Evolutionary conservation across 2,329 filamentous ascomycete genomes (phyloP), one percentile per base, ranked within the genome.

Genomic region (Zalaria obscura): DNA sequence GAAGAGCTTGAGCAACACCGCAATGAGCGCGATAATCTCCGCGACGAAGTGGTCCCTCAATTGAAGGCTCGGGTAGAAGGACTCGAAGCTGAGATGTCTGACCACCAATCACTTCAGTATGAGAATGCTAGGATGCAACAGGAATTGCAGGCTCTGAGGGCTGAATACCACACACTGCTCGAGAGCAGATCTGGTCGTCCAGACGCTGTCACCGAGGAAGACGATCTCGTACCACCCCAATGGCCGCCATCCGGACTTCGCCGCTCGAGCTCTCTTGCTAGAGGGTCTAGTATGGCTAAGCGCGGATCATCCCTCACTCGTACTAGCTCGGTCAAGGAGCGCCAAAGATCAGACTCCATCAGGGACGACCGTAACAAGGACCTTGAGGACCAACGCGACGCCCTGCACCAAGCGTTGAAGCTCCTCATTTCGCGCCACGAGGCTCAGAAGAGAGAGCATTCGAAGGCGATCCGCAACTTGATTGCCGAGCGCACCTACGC

Each of bases 331-430:
- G 41, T 64, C 57, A 45, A 64, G 59, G 48, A 64, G 58, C 75
- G 48, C 18, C 49, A 52, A 39, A 56, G 66, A 4, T 66, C 66
- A 6, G 66, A 64, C 36, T 68, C 65, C 1, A 56, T 61, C 39
- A 62, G 39, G 53, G 54, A 55, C 32, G 45, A 51, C 50, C 10
- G 76, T 79, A 2, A 94, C 11, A 94, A 93, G 61, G 89, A 96
- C 49, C 80, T 95, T 7, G 89, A 96, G 62, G 79, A 85, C 35
- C 91, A 98, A 64, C 77, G 91, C 37, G 89, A 98, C 60, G 88
- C 89, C 1, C 70, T 98, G 5, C 91, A 96, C 64, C 77, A 75
- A 45, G 86, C 91, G 5, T 68, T 98, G 40, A 88, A 83, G 65
- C 85, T 78, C 46, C 70, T 98, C 10, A 75, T 96, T 8, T 78